Conservation (phyloP, 768 basidiomycete genomes). For the Trametes cinnabarina region DNA sequence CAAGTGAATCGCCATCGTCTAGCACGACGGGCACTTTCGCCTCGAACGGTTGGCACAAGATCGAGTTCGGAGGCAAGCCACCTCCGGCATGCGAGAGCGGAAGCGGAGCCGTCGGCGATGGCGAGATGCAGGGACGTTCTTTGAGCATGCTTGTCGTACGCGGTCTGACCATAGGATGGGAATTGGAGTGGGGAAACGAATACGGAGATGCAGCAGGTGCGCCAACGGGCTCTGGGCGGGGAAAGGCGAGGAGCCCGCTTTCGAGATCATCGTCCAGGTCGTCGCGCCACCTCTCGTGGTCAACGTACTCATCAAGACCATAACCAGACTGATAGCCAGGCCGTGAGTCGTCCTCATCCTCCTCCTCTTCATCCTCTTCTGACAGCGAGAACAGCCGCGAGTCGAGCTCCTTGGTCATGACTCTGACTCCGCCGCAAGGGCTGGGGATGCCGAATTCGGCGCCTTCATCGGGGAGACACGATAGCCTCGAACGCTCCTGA, state of each 20-base stretch:
- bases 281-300: conserved; percentile 11
- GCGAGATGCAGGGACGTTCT: conserved; percentile 4
- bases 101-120: conserved; percentile 1
- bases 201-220: neutral
- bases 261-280: conserved; percentile 11
- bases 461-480: conserved; percentile 8
- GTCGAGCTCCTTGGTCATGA: conserved; percentile 27
- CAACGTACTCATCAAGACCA: conserved; percentile 10
- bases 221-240: neutral
- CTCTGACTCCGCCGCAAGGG: conserved; percentile 15
- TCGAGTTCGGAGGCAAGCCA: conserved; percentile 11
- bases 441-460: conserved; percentile 15
- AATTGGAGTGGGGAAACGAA: conserved; percentile 7
- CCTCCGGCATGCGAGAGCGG: conserved; percentile 11
- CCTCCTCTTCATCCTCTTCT: conserved; percentile 34
- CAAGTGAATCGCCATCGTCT: conserved; percentile 4
- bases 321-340: conserved; percentile 6
- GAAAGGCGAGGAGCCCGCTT: conserved; percentile 14
- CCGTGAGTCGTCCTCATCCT: conserved; percentile 15
- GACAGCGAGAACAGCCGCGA: conserved; percentile 30
- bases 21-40: conserved; percentile 18
- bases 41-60: conserved; percentile 14
- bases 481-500: neutral
- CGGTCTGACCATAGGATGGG: conserved; percentile 19
- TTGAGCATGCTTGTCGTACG: conserved; percentile 28